Evolutionary conservation across 192 early-diverging fungal genomes (phyloP).

Genomic region (Pilobolus umbonatus): DNA sequence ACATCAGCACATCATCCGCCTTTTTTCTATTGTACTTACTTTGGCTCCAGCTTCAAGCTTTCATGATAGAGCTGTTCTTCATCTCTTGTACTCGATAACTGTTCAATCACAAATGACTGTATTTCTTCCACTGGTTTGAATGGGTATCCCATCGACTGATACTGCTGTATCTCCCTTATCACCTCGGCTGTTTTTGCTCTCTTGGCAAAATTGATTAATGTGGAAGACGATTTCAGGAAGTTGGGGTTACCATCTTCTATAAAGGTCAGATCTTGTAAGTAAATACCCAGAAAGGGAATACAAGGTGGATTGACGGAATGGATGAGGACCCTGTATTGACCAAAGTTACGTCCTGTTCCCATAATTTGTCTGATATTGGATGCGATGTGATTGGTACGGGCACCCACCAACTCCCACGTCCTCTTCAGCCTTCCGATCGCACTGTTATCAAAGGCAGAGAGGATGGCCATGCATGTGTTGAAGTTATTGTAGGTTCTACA

Average conservation of each 20-base stretch:
- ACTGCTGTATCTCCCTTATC: conserved; percentile 89
- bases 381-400: conserved; percentile 51
- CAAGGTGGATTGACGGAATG: conserved; percentile 80
- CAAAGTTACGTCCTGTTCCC: conserved; percentile 80
- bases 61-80: conserved; percentile 74
- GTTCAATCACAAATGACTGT: conserved; percentile 69
- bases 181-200: conserved; percentile 85
- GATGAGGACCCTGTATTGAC: conserved; percentile 76
- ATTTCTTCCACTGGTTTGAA: conserved; percentile 80
- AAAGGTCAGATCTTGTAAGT: conserved; percentile 89
- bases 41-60: conserved; percentile 80
- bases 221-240: conserved; percentile 52
- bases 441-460: conserved; percentile 84
- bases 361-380: conserved; percentile 71
- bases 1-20: not conserved
- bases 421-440: conserved; percentile 84
- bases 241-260: conserved; percentile 91
- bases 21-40: conserved; percentile 35
- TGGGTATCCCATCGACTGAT: conserved; percentile 81
- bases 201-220: conserved; percentile 92
- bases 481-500: conserved; percentile 91
- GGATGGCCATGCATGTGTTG: conserved; percentile 86
- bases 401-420: conserved; percentile 78
- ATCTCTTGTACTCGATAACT: conserved; percentile 64
- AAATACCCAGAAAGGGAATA: conserved; percentile 77